phyloP scores from a whole-genome alignment of 768 basidiomycete species.

The Pulveroboletus sp. region DNA sequence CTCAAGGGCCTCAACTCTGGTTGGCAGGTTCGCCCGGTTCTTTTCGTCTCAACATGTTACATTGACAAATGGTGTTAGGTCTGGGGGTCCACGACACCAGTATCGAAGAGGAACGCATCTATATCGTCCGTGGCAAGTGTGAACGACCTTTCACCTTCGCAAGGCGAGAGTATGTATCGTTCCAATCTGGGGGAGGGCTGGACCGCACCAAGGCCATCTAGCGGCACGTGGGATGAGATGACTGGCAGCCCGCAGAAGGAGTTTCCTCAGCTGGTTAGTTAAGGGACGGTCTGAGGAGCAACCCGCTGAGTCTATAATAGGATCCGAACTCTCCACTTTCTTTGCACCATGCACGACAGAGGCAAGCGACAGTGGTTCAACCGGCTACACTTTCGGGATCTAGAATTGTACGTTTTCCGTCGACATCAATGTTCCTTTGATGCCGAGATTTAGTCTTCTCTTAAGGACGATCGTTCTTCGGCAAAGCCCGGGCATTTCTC shows the following conservation, averaged over 20 bases:
- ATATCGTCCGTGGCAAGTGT: conserved; percentile 57
- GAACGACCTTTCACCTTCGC: conserved; percentile 45
- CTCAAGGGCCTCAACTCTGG: conserved; percentile 57
- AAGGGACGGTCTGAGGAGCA: conserved; percentile 2
- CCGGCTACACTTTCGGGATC: conserved; percentile 36
- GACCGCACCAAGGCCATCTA: conserved; percentile 47
- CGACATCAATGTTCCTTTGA: conserved; percentile 11
- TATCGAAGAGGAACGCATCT: conserved; percentile 58
- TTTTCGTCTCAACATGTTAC: conserved; percentile 5
- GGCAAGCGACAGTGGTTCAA: conserved; percentile 41
- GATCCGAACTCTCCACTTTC: conserved; percentile 41
- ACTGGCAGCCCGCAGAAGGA: conserved; percentile 49
- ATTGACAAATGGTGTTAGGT: conserved; percentile 39
- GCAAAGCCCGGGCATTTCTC: conserved; percentile 51
- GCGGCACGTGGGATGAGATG: conserved; percentile 61
- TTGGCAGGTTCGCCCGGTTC: conserved; percentile 56
- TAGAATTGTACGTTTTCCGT: conserved; percentile 35
- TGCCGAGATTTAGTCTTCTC: conserved; percentile 16
- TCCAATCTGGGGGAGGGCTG: conserved; percentile 49
- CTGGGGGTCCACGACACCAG: conserved; percentile 51
- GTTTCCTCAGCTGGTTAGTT: conserved; percentile 45
- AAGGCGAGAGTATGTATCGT: conserved; percentile 47
- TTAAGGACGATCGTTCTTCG: conserved; percentile 46
- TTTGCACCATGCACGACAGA: conserved; percentile 45
- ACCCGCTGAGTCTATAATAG: conserved; percentile 29